Conservation (phyloP, 2,329 filamentous ascomycete species). For the Exophiala lecanii-corni region DNA sequence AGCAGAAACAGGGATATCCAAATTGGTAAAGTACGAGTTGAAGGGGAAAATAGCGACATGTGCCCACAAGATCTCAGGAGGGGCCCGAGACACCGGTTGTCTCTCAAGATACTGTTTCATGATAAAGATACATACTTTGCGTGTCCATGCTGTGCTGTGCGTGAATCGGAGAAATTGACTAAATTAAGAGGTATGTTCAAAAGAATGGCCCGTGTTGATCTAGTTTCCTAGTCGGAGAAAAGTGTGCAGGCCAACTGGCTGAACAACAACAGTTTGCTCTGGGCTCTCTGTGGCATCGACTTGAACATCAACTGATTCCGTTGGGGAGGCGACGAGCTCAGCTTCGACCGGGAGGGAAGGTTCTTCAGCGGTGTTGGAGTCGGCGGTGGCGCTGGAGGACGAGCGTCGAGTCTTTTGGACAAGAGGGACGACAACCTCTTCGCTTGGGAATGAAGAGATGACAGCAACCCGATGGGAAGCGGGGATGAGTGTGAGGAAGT, state of each 20-base stretch:
- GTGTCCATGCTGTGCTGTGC: too few species aligned
- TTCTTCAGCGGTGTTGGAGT: conserved; percentile 19
- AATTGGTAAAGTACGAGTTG: too few species aligned
- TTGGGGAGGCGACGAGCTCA: conserved; percentile 14
- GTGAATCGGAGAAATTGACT: too few species aligned
- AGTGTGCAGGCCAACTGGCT: conserved; percentile 1
- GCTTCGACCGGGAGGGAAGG: conserved; percentile 9
- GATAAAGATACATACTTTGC: too few species aligned
- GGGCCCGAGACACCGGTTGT: too few species aligned
- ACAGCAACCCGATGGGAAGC: conserved; percentile 16
- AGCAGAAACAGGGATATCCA: too few species aligned
- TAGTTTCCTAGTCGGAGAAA: conserved; percentile 23
- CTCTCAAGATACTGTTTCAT: too few species aligned
- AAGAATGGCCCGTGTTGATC: too few species aligned
- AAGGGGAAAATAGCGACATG: too few species aligned
- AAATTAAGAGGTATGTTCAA: too few species aligned
- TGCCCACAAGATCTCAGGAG: too few species aligned
- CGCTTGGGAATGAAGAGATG: conserved; percentile 10
- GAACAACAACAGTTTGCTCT: conserved; percentile 1
- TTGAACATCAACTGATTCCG: conserved; percentile 9
- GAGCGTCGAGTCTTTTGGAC: conserved; percentile 24
- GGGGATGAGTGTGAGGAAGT: conserved; percentile 22
- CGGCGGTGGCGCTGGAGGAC: conserved; percentile 22
- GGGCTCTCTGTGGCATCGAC: conserved; percentile 4
- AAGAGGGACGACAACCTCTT: conserved; percentile 18